Evolutionary conservation across 139 green algal species (phyloP), one percentile per base, ranked within the genome.

Genomic region (Edaphochlamys debaryana): DNA sequence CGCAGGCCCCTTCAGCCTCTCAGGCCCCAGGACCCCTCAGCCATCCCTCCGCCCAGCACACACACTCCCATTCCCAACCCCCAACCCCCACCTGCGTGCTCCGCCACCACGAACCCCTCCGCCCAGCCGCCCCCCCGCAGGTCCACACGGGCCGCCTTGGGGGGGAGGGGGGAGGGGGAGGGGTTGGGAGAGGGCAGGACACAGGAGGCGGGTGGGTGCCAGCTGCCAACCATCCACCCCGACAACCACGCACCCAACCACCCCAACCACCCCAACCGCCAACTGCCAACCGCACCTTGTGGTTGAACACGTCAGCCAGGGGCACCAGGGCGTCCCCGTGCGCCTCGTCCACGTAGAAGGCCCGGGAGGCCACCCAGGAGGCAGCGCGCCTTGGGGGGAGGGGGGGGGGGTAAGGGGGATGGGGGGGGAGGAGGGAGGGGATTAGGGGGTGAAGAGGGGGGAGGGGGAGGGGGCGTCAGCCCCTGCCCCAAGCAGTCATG

Each of bases 291-390:
- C 87, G 73, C 0, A 89, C 89, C 86, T 98, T 98, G 90, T 98
- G 95, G 87, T 98, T 98, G 91, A 98, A 98, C 15, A 95, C 88
- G 80, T 98, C 95, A 1, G 95, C 95, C 34, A 98, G 85, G 0
- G 95, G 95, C 17, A 98, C 95, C 84, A 89, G 30, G 29, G 69
- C 71, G 34, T 80, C 76, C 17, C 95, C 95, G 79, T 98, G 94
- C n/a, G 80, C 87, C 42, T 84, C 76, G 81, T 97, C 94, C 30
- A 98, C 89, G 32, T 91, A 91, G 85, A 98, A 98, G 11, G 91
- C 93, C 2, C 95, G 82, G 0, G 93, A 96, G 9, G 92, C 89
- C 0, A 98, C 92, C 79, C 90, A 92, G 25, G 90, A 94, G 23
- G 92, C 92, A 0, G 94, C 94, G 23, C 64, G 50, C 17, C 87